A percentile compares a stretch with the other conserved stretches of the same genome.
These are phyloP conservation scores for Senna siamea DNA, from an alignment of 306 rosid species.

Conservation along the genomic window DNA sequence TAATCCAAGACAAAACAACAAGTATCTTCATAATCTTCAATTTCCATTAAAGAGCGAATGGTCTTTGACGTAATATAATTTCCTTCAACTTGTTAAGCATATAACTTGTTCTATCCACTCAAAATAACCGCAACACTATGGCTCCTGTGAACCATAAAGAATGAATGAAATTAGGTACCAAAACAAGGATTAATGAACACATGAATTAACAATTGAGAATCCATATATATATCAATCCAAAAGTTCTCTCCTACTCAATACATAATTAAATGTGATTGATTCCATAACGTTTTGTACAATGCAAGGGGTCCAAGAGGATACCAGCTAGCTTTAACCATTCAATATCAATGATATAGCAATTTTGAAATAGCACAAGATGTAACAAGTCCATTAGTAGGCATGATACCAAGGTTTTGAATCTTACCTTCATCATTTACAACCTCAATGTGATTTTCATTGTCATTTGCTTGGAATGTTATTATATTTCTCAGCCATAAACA, in stretches of 20 bases:
- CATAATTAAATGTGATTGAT: constrained; percentile 7
- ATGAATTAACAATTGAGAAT: no score
- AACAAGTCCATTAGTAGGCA: constrained; percentile 29
- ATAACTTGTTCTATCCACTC: no score
- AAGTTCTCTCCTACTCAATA: neutral
- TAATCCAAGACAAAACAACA: no score
- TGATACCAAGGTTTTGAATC: constrained; percentile 26
- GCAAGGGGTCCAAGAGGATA: constrained; percentile 5
- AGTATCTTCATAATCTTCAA: no score
- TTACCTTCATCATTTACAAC: constrained; percentile 88
- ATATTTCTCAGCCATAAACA: constrained; percentile 71
- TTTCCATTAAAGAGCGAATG: no score
- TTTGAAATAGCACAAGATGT: constrained; percentile 11
- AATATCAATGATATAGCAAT: constrained; percentile 8
- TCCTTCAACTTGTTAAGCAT: no score
- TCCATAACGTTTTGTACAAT: neutral
- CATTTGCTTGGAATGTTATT: constrained; percentile 63
- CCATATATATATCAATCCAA: no score
- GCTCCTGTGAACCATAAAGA: no score
- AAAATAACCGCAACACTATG: no score
- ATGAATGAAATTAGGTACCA: no score
- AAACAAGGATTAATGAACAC: no score
- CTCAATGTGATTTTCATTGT: constrained; percentile 77
- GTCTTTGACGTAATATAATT: no score
- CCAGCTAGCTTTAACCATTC: constrained; percentile 9